Evolutionary conservation across 495 filamentous ascomycete species (phyloP), one percentile per base, ranked within the genome.

Genomic region (Aspergillus funiculosus): DNA sequence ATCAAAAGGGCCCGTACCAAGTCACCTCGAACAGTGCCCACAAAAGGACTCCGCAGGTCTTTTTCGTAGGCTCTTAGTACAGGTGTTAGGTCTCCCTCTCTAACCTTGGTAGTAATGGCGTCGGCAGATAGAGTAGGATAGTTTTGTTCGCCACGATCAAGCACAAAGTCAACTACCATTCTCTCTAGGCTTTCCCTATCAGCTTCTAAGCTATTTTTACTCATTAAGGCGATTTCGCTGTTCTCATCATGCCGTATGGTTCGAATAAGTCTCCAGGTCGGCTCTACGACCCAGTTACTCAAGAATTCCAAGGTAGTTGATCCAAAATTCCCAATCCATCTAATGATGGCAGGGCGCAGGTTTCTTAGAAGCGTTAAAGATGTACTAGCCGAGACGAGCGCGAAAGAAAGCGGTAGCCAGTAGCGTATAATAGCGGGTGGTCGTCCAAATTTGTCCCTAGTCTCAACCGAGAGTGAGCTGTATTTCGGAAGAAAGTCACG

Each of bases 151-250:
- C 85, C 80, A 54, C 87, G 84, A 45, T 94, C 87, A 11, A 81
- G 68, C 5, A 87, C 84, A 67, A 97, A 98, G 54, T 97, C 90
- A 11, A 97, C 83, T 1, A 97, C 92, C 92, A 98, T 98, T 26
- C 92, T 81, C 61, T 98, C 92, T 31, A 98, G 69, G 53, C 89
- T 95, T 14, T 86, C 86, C 34, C 87, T 80, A 54, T 98, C 92
- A 13, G 87, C 89, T 59, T 84, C 78, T 17, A 98, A 71, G 52
- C 87, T 94, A 51, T 86, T 82, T 37, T 85, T 86, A 66, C 87
- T 94, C 86, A 97, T 92, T 47, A 98, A 83, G 14, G 89, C 89
- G 44, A 98, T 89, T 59, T 95, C 91, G 51, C 86, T 94, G 51
- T 79, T 83, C 45, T 84, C 77, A 56, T 95, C 87, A 56, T 96